Conservation (phyloP, 371 early-diverging fungal genomes). For the Fennellomyces sp. region DNA sequence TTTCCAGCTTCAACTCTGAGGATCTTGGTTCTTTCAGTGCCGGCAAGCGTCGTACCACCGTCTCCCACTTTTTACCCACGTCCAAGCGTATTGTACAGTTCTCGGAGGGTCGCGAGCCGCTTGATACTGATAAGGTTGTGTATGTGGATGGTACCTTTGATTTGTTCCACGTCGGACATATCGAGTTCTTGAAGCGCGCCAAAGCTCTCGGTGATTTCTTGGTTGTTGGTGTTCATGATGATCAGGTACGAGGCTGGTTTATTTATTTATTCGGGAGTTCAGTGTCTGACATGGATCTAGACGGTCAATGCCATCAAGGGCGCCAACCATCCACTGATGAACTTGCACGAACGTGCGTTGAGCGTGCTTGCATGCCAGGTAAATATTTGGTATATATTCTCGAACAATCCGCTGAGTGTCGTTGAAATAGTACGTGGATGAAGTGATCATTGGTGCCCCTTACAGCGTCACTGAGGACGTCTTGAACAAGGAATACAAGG, state of each 20-base stretch:
- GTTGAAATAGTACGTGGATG: conserved; percentile 76
- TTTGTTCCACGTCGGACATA: conserved; percentile 96
- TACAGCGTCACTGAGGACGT: conserved; percentile 85
- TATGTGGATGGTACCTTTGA: conserved; percentile 98
- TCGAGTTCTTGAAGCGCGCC: conserved; percentile 90
- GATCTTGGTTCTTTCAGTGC: conserved; percentile 67
- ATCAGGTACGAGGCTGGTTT: conserved; percentile 55
- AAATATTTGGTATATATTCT: too few species aligned
- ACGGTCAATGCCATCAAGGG: conserved; percentile 89
- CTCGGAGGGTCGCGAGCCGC: conserved; percentile 80
- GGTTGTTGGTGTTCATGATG: conserved; percentile 94
- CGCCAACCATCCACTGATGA: conserved; percentile 91
- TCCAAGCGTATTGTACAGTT: conserved; percentile 87
- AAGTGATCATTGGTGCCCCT: conserved; percentile 92
- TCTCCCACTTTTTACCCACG: conserved; percentile 89
- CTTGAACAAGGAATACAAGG: conserved; percentile 80
- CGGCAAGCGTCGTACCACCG: conserved; percentile 46
- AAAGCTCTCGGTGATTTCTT: conserved; percentile 86
- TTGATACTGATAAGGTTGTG: conserved; percentile 67
- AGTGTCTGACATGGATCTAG: conserved; percentile 18
- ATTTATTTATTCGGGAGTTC: not conserved
- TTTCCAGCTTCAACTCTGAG: conserved; percentile 63
- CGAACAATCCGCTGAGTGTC: too few species aligned
- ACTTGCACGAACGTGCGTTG: conserved; percentile 89
- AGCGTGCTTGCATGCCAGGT: conserved; percentile 88